These are phyloP conservation scores for Globisporangium heterothallicum DNA, from an alignment of 352 stramenopile genomes.

Conservation along the genomic window DNA sequence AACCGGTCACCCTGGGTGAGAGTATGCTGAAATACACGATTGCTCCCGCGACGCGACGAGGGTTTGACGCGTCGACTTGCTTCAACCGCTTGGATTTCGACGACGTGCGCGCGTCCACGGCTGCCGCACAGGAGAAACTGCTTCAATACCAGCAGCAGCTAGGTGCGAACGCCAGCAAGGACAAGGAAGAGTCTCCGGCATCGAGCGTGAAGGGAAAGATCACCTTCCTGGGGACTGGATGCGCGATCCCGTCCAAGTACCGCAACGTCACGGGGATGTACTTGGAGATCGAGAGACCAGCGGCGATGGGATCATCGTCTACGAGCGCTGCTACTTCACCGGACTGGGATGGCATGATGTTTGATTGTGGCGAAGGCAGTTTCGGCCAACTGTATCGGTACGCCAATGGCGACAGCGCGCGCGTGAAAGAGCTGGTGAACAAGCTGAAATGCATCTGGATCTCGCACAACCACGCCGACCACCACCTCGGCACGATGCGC, in stretches of 20 bases:
- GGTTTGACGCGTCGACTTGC: conserved; percentile 52
- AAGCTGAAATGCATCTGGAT: conserved; percentile 93
- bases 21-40: conserved; percentile 73
- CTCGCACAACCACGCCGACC: conserved; percentile 97
- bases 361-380: conserved; percentile 97
- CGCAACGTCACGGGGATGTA: conserved; percentile 97
- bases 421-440: conserved; percentile 48
- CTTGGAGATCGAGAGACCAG: conserved; percentile 45
- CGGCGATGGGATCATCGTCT: not conserved
- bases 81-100: conserved; percentile 45
- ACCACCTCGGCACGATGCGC: conserved; percentile 93
- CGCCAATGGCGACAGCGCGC: conserved; percentile 30
- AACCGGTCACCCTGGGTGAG: conserved; percentile 39
- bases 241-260: conserved; percentile 97
- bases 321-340: not conserved
- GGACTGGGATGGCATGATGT: conserved; percentile 70
- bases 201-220: conserved; percentile 38
- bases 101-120: conserved; percentile 34
- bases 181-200: not conserved
- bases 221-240: conserved; percentile 96
- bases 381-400: conserved; percentile 88
- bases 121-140: conserved; percentile 11
- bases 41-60: conserved; percentile 46
- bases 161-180: not conserved
- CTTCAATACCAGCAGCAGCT: not conserved